Evolutionary conservation across 2,329 filamentous ascomycete genomes (phyloP), one percentile per base, ranked within the genome.

Genomic region (Verticillium nubilum): DNA sequence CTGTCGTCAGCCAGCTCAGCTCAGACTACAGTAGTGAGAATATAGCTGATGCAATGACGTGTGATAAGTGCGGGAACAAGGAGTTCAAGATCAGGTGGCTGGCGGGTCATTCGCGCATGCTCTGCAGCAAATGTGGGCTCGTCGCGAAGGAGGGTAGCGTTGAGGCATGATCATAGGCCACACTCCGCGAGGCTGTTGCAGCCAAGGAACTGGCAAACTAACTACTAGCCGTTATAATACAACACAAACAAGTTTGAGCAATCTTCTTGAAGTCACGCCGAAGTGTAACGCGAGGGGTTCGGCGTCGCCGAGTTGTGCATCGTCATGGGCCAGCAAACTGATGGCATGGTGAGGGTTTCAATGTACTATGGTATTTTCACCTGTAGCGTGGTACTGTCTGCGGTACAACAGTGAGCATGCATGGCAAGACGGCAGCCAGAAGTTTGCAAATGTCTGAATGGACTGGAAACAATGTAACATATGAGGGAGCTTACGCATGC

Each of bases 41-140:
- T 13, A 4, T 23, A 19, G 77, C 73, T 17, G 78, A 80, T 56
- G 75, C 78, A 35, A 70, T 83, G 64, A 77, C 72, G 26, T 90
- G 88, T 66, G 74, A 76, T 25, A 79, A 78, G 61, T 91, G 88
- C 67, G 80, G 81, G 4, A 80, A 83, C 1, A 80, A 73, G 23
- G 84, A 86, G 61, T 91, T 91, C 64, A 84, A 84, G 63, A 82
- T 83, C 1, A 84, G 80, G 64, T 84, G 80, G 61, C 74, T 79
- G 4, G 79, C 76, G 28, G 80, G 79, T 7, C 77, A 76, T 57
- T 83, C 85, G 68, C 78, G 77, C 61, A 71, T 90, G 63, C 78
- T 86, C n/a, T 91, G 88, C 70, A 80, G 80, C 35, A 79, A 76
- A 53, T 91, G 80, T 63, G 79, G 79, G 3, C 70, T 66, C 52